Evolutionary conservation across 73 alveolate genomes (phyloP).

Genomic region (Loxodes magnus): DNA sequence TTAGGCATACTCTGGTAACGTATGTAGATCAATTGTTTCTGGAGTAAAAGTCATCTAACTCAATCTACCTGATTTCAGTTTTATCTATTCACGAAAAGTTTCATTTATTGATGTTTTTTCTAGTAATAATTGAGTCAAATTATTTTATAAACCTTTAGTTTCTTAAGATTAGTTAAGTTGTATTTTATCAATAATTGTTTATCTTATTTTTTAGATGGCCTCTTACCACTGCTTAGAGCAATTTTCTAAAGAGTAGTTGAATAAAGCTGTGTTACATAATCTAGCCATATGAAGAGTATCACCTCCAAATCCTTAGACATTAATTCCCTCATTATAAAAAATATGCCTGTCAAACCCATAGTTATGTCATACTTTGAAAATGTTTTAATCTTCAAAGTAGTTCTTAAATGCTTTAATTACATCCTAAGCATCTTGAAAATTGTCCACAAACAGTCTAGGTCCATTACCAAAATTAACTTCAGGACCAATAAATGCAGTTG

Average conservation of each 20-base stretch:
- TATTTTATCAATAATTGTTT: conserved; percentile 11
- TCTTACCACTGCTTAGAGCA: conserved; percentile 39
- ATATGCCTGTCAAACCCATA: conserved; percentile 84
- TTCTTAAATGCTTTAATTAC: conserved; percentile 52
- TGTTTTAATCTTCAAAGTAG: conserved; percentile 53
- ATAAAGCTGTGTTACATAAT: conserved; percentile 67
- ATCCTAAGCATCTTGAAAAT: conserved; percentile 55
- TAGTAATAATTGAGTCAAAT: not conserved
- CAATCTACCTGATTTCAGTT: conserved; percentile 42
- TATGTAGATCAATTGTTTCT: conserved; percentile 63
- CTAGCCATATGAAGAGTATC: conserved; percentile 94
- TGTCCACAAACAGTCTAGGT: conserved; percentile 74
- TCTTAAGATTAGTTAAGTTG: conserved; percentile 4
- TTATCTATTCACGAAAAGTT: conserved; percentile 44
- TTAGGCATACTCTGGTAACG: conserved; percentile 27
- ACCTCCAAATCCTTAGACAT: conserved; percentile 74
- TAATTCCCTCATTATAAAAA: conserved; percentile 56
- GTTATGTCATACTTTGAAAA: conserved; percentile 70
- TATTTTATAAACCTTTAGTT: conserved; percentile 4
- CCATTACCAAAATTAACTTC: conserved; percentile 90
- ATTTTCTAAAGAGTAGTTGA: conserved; percentile 46
- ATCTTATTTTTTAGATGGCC: conserved; percentile 35
- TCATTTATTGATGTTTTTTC: conserved; percentile 46
- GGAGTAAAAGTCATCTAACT: conserved; percentile 65
- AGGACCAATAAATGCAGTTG: conserved; percentile 77